Evolutionary conservation across 2,329 filamentous ascomycete genomes (phyloP), one percentile per base, ranked within the genome.

Genomic region (Bipolaris victoriae): DNA sequence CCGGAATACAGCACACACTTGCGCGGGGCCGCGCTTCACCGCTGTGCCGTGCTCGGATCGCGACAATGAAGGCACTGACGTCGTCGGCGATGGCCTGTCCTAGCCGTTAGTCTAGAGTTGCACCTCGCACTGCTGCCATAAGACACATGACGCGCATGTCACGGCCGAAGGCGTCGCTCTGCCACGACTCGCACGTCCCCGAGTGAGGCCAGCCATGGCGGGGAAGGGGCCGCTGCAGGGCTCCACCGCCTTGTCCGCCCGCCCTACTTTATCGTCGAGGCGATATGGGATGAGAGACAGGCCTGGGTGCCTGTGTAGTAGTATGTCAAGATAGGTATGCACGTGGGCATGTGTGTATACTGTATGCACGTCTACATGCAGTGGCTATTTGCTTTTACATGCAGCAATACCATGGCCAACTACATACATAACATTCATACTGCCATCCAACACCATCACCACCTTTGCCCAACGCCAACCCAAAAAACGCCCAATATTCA

Each of bases 111-210:
- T 31, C 29, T 31, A 31, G 29, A 31, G 29, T 31, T 31, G 29
- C 29, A 31, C 29, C 29, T 31, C 29, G 29, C 29, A 31, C 29
- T 31, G 29, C 29, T 31, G 9, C 29, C 10, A 31, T 31, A 31
- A 31, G 22, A 26, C 13, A 55, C 47, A 52, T 59, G 50, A 57
- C 58, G 55, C 66, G 66, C 69, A 68, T 31, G 29, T 66, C 55
- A 63, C 35, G 56, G 60, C 58, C 46, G 48, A 49, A 39, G 26
- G 44, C 48, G 13, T 57, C 31, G 48, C 62, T 72, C 66, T 71
- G 67, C 71, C 69, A 72, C 68, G 52, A 56, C 55, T 52, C 54
- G 64, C 65, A 64, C 60, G 55, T 55, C 55, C 62, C 43, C 52
- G 43, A 26, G 43, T 31, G 53, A 54, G 50, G 54, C 60, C 60